Percentiles rank a stretch among this genome's conserved stretches.
phyloP scores from a whole-genome alignment of 371 early-diverging fungal genomes.

The Mortierella sp. region DNA sequence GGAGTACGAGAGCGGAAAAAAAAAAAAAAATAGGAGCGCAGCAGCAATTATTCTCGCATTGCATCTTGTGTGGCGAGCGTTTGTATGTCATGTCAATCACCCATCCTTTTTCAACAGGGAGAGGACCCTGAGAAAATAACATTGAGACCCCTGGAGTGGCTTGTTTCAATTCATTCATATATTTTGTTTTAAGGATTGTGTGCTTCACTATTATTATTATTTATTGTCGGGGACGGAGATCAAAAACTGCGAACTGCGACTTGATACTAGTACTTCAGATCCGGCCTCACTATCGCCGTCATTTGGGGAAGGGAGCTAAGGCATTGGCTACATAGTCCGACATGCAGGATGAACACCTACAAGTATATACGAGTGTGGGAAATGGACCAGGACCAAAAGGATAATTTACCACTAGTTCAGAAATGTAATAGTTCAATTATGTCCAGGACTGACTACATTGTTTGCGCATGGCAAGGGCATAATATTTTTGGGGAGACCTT shows the following conservation, averaged over 20 bases:
- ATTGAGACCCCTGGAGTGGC: neutral
- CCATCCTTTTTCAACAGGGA: neutral
- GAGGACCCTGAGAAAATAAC: neutral
- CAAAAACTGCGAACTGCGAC: neutral
- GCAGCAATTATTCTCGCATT: neutral
- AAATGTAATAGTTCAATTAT: neutral
- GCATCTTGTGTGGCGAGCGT: too few species aligned
- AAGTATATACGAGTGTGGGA: neutral
- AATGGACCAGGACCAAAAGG: neutral
- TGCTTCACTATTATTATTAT: constrained; percentile 19
- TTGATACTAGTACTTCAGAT: neutral
- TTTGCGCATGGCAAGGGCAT: neutral
- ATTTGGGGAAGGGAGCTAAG: too few species aligned
- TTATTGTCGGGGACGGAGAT: constrained; percentile 5
- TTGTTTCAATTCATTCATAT: constrained; percentile 24
- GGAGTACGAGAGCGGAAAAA: neutral
- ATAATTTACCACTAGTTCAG: neutral
- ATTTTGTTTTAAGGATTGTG: constrained; percentile 38
- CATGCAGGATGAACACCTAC: neutral
- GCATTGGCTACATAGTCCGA: neutral
- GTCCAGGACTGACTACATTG: neutral
- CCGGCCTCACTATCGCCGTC: neutral
- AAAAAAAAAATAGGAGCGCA: constrained; percentile 2
- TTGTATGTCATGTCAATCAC: constrained; percentile 8
- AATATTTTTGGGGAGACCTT: neutral